Evolutionary conservation across 768 basidiomycete genomes (phyloP).

Genomic region (Podaxis mareebaensis): DNA sequence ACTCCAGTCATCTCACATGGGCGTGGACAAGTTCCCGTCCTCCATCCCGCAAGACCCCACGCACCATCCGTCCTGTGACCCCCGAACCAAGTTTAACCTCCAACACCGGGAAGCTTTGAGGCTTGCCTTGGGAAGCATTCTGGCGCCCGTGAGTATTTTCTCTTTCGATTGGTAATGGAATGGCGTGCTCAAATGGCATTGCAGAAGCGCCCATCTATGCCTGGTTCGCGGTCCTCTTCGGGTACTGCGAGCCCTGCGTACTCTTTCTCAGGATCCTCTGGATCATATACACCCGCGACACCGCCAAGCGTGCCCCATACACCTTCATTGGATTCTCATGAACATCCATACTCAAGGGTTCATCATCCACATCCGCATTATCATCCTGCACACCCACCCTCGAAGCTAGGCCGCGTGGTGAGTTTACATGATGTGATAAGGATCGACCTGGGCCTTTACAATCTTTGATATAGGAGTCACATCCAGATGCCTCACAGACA

Average conservation of each 20-base stretch:
- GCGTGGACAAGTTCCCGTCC: conserved; percentile 25
- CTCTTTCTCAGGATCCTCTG: conserved; percentile 32
- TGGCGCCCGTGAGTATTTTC: conserved; percentile 51
- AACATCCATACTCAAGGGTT: conserved; percentile 30
- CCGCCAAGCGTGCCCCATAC: conserved; percentile 26
- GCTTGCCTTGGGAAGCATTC: conserved; percentile 60
- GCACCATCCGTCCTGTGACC: conserved; percentile 23
- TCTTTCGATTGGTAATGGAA: conserved; percentile 15
- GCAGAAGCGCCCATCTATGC: conserved; percentile 53
- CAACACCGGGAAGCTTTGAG: conserved; percentile 52
- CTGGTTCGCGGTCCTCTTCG: conserved; percentile 46
- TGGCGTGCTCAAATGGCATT: conserved; percentile 17
- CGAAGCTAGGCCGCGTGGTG: conserved; percentile 36
- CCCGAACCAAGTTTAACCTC: conserved; percentile 21
- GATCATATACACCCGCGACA: conserved; percentile 30
- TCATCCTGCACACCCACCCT: conserved; percentile 32
- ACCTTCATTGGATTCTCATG: conserved; percentile 24
- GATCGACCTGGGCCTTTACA: not conserved
- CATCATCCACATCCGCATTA: conserved; percentile 24
- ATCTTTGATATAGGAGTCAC: conserved; percentile 12
- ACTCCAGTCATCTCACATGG: conserved; percentile 20
- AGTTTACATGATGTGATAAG: conserved; percentile 20
- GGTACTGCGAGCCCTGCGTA: conserved; percentile 52
- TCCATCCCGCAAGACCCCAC: conserved; percentile 25
- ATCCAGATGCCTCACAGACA: conserved; percentile 14